Evolutionary conservation across 495 filamentous ascomycete genomes (phyloP).

Genomic region (Penicillium salamii): DNA sequence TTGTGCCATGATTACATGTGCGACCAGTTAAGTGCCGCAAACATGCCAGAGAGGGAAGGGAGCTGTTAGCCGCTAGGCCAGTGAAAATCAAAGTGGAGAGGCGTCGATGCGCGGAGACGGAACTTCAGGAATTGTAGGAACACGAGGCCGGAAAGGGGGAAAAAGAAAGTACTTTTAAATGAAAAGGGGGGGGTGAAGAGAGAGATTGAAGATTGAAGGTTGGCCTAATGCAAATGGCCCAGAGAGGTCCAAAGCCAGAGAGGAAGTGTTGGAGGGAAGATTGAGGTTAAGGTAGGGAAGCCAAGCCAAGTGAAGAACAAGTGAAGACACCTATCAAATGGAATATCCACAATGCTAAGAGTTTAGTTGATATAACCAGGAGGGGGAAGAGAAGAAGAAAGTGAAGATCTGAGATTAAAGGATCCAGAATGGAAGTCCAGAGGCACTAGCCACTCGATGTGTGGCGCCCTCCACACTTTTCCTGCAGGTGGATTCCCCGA

Average conservation of each 20-base stretch:
- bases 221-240: conserved; percentile 1
- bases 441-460: conserved; percentile 12
- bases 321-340: too few species aligned
- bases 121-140: conserved; percentile 7
- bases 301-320: conserved; percentile 8
- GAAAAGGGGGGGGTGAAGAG: conserved; percentile 13
- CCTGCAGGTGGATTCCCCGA: not conserved
- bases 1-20: conserved; percentile 51
- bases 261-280: conserved; percentile 1
- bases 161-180: conserved; percentile 8
- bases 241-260: conserved; percentile 6
- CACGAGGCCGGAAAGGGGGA: conserved; percentile 6
- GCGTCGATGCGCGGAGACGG: conserved; percentile 7
- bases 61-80: conserved; percentile 15
- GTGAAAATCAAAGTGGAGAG: conserved; percentile 28
- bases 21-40: conserved; percentile 36
- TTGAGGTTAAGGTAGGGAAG: not conserved
- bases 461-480: conserved; percentile 9
- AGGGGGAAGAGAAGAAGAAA: conserved; percentile 10
- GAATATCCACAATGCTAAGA: too few species aligned
- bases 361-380: not conserved
- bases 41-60: conserved; percentile 37
- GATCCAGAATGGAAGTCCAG: conserved; percentile 13
- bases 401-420: conserved; percentile 14
- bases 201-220: not conserved